A percentile compares a stretch with the other conserved stretches of the same genome.
phyloP scores from a whole-genome alignment of 164 flowering plant genomes.

The Vitis labrusca region DNA sequence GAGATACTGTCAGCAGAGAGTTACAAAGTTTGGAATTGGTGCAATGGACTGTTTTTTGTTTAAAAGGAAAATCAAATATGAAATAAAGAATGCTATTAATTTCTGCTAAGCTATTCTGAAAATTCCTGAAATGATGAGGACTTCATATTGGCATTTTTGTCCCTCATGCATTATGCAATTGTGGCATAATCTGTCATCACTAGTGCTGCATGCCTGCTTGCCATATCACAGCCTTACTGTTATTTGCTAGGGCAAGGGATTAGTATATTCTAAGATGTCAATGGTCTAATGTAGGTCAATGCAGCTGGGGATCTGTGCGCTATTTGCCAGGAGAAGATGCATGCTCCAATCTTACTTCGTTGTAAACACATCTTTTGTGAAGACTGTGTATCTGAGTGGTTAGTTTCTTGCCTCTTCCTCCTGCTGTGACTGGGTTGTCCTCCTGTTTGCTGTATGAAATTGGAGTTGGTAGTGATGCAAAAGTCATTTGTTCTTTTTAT shows the following conservation, averaged over 20 bases:
- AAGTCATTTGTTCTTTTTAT: not conserved
- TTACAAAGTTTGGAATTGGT: too few species aligned
- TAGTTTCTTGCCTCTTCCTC: conserved; percentile 17
- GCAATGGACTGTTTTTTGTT: too few species aligned
- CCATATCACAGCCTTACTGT: too few species aligned
- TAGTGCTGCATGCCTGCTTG: too few species aligned
- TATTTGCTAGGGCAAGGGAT: not conserved
- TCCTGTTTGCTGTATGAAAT: not conserved
- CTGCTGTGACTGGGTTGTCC: not conserved
- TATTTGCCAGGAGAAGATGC: conserved; percentile 98
- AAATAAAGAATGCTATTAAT: too few species aligned
- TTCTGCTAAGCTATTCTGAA: too few species aligned
- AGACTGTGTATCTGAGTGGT: conserved; percentile 98
- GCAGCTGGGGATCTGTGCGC: conserved; percentile 97
- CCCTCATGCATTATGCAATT: too few species aligned
- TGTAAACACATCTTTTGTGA: conserved; percentile 97
- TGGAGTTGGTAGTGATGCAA: not conserved
- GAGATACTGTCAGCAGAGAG: too few species aligned
- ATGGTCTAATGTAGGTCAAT: conserved; percentile 57
- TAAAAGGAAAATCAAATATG: too few species aligned
- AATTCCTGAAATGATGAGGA: too few species aligned
- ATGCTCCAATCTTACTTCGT: conserved; percentile 86
- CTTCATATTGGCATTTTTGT: too few species aligned
- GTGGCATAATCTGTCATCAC: too few species aligned
- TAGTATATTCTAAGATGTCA: not conserved